A percentile compares a stretch with the other conserved stretches of the same genome.
phyloP scores from a whole-genome alignment of 257 asterid species.

The Solanum habrochaites region DNA sequence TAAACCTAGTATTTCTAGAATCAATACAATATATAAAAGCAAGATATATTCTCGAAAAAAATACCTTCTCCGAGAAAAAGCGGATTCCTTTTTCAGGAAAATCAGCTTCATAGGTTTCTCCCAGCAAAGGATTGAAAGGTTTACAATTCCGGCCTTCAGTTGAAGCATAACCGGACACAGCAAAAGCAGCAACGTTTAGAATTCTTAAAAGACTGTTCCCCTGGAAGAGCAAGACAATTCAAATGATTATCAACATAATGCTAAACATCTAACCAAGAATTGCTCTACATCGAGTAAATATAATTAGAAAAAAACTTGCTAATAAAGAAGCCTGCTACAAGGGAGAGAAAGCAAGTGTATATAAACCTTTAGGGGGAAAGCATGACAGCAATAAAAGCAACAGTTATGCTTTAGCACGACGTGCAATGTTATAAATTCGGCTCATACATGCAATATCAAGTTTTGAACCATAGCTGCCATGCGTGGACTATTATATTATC shows the following conservation, averaged over 20 bases:
- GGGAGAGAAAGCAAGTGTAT: background rate
- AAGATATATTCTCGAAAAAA: background rate
- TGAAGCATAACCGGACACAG: slow-evolving; percentile 96
- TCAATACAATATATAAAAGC: background rate
- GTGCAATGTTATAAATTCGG: background rate
- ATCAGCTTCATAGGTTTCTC: slow-evolving; percentile 97
- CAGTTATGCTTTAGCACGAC: background rate
- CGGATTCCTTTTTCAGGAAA: slow-evolving; percentile 83
- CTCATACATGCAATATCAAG: background rate
- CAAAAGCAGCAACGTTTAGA: slow-evolving; percentile 84
- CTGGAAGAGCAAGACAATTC: slow-evolving; percentile 23
- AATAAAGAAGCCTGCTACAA: background rate
- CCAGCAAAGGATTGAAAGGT: slow-evolving; percentile 93
- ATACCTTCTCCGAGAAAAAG: slow-evolving; percentile 86
- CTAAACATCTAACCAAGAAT: background rate
- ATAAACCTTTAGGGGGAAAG: background rate
- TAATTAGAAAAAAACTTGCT: background rate
- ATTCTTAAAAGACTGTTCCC: slow-evolving; percentile 81
- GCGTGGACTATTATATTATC: background rate
- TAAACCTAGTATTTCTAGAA: background rate
- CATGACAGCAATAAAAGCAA: background rate
- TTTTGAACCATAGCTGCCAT: background rate
- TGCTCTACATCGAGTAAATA: background rate
- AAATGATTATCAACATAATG: background rate
- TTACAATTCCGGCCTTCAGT: slow-evolving; percentile 86